Evolutionary conservation across 2,329 filamentous ascomycete genomes (phyloP).

Genomic region (Colletotrichum navitas): DNA sequence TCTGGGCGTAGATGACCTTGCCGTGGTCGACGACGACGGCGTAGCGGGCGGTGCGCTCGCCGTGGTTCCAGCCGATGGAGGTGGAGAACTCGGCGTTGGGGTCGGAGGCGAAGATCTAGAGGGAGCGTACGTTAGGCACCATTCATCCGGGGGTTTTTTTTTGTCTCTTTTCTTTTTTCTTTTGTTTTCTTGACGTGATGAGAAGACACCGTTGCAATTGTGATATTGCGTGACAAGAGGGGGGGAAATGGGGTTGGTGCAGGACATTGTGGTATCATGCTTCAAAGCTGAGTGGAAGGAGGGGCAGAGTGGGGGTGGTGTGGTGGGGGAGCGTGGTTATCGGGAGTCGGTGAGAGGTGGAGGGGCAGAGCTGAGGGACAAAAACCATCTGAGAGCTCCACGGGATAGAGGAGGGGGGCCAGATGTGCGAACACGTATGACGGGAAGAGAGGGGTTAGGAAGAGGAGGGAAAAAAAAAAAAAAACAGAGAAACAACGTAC

Average conservation of each 20-base stretch:
- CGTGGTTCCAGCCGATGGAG: conserved; percentile 81
- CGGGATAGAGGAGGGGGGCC: conserved; percentile 7
- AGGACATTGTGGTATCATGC: conserved; percentile 18
- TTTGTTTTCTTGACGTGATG: not conserved
- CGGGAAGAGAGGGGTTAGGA: too few species aligned
- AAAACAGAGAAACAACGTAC: conserved; percentile 52
- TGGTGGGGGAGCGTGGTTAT: conserved; percentile 21
- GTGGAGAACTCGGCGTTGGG: conserved; percentile 77
- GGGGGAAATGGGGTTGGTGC: not conserved
- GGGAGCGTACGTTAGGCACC: conserved; percentile 27
- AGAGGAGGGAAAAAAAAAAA: not conserved
- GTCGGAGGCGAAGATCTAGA: conserved; percentile 81
- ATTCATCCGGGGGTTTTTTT: not conserved
- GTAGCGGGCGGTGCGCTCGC: conserved; percentile 82
- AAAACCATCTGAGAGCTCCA: conserved; percentile 13
- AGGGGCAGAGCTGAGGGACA: not conserved
- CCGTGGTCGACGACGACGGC: conserved; percentile 86
- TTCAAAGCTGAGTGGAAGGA: conserved; percentile 15
- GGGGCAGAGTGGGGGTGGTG: conserved; percentile 31
- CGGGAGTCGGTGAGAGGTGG: conserved; percentile 39
- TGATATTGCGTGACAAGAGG: conserved; percentile 11
- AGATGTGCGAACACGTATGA: not conserved
- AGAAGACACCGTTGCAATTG: not conserved
- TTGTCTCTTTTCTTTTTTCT: rapidly evolving
- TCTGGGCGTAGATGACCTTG: conserved; percentile 84